Evolutionary conservation across 305 asterid genomes (phyloP), one percentile per base, ranked within the genome.

Genomic region (Plantago coronopus): DNA sequence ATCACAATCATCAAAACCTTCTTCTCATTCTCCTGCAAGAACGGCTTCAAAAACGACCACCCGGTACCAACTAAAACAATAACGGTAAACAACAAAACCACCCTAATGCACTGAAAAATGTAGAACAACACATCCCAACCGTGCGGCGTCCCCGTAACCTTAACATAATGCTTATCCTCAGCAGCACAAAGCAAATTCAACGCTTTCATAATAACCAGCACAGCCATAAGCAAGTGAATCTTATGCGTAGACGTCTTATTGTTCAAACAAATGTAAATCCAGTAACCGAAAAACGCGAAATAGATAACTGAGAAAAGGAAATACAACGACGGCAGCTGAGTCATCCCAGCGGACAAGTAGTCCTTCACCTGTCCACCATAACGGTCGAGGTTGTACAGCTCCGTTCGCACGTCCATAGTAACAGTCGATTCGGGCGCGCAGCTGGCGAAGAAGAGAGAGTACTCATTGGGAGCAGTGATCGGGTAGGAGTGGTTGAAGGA

Each of bases 81-180:
- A 59, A 93, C 97, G 3, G 99, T 93, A 63, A 93, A 93, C 84
- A 93, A 71, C 76, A 93, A 74, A 38, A 89, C 91, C 46, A 83
- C 97, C 67, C 99, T 83, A 55, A 93, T 78, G 50, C 80, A 85
- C 88, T 93, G 99, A 70, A 93, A 93, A 38, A 93, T 78, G 79
- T 93, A 93, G 62, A 93, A 93, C 88, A 89, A 68, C 61, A 93
- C 96, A 79, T 93, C 97, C 99, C 99, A 93, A 31, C 99, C 99
- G 46, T 93, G 99, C 3, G 97, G 89, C 40, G 97, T 93, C 67
- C 99, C 99, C 0, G 97, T 87, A 60, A 79, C 86, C 84, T 93
- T 93, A 74, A 93, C 97, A 40, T 87, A 93, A 66, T 93, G 97
- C 69, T 89, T 89, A 67, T 93, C 97, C 83, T 93, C 99, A 0